Evolutionary conservation across 164 flowering plant species (phyloP), one percentile per base, ranked within the genome.

Genomic region (Berberis thunbergii): DNA sequence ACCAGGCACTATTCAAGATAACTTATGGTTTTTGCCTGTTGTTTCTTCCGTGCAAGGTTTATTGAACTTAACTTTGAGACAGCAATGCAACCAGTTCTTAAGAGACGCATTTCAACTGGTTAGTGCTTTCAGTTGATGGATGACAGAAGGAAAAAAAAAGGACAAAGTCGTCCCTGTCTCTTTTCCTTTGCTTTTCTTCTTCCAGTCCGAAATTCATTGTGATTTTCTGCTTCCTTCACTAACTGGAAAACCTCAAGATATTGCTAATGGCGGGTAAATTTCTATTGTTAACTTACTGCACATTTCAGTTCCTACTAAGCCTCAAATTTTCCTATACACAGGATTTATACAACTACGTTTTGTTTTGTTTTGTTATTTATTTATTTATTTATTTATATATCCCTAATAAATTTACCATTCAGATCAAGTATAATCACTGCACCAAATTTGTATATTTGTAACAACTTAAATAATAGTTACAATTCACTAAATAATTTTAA

Each of bases 231-330:
- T 69, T 7, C 41, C 12, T 69, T 58, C 40, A 6, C 52, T 41
- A 2, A 26, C 70, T 87, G 97, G 96, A 61, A 88, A 81, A 70
- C 71, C 89, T 55, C 86, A 81, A 7, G 93, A 94, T 67, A 78
- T 78, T 63, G 98, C 98, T 49, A 79, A 70, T 83, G 86, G 89
- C 76, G 96, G 87, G 98, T 94, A 87, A 77, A 79, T 39, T 26
- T 26, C 12, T 46, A 40, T n/a, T 44, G 5, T 39, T 64, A 26
- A 26, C 26, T 26, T 26, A 8, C 43, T 56, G n/a, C 60, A 46
- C 63, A 54, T 6, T 49, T 5, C 6, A 41, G 12, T 12, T 10
- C 2, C 7, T 7, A 2, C n/a, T 43, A 7, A 4, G 38, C 41
- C 50, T 11, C 10, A 48, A 48, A 26, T 26, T 26, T 26, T 26